These are phyloP conservation scores for Mucor lusitanicus DNA, from an alignment of 371 early-diverging fungal genomes.

Conservation along the genomic window DNA sequence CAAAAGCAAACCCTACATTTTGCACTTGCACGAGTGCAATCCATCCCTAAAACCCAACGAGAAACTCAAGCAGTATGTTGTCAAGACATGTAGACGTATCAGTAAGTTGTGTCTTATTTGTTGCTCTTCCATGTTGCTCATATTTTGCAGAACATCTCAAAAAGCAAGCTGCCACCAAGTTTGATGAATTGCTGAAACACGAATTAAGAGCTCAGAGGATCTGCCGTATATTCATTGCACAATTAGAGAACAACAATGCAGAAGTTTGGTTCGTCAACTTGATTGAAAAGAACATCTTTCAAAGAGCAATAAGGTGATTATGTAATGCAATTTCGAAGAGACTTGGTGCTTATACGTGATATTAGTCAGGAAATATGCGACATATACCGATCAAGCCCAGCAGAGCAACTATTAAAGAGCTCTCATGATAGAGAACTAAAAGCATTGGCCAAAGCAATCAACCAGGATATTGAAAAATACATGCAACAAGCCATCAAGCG, in stretches of 20 bases:
- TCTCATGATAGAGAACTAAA: not conserved
- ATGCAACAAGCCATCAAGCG: not conserved
- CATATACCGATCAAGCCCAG: not conserved
- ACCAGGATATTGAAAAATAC: not conserved
- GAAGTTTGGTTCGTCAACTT: not conserved
- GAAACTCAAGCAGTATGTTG: not conserved
- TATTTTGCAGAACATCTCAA: not conserved
- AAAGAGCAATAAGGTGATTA: slow-evolving; percentile 3
- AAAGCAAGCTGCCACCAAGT: not conserved
- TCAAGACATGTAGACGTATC: not conserved
- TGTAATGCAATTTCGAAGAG: not conserved
- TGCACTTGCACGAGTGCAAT: not conserved
- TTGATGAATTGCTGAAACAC: not conserved
- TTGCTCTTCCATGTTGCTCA: not conserved
- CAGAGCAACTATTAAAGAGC: not conserved
- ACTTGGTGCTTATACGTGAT: not conserved
- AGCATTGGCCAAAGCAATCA: not conserved
- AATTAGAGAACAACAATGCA: not conserved
- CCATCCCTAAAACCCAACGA: not conserved
- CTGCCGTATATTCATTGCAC: not conserved
- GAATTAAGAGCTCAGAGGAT: not conserved
- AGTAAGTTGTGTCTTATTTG: not conserved
- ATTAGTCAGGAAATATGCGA: not conserved
- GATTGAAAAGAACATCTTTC: not conserved
- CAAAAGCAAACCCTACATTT: not conserved